Evolutionary conservation across 306 rosid genomes (phyloP).

Genomic region (Medicago arabica): DNA sequence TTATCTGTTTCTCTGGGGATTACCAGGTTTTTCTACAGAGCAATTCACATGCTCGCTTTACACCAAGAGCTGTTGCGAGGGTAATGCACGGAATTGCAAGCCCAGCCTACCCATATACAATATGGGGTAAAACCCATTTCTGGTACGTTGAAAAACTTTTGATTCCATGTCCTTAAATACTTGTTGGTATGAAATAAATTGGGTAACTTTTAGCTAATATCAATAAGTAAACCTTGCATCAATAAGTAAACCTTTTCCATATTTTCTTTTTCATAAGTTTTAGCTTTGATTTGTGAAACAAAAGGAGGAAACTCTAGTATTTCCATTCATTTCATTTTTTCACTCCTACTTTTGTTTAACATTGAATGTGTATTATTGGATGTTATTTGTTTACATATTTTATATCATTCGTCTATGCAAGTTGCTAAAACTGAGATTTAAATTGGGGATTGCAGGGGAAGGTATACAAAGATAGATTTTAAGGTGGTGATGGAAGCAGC

Average conservation of each 20-base stretch:
- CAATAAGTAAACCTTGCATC: constrained; percentile 13
- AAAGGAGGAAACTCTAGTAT: constrained; percentile 12
- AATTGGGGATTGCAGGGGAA: constrained; percentile 76
- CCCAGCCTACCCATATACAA: constrained; percentile 85
- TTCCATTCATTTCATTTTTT: constrained; percentile 12
- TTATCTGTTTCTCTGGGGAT: constrained; percentile 41
- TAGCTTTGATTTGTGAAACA: constrained; percentile 32
- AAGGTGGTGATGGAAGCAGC: constrained; percentile 85
- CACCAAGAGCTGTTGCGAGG: constrained; percentile 95
- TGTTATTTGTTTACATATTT: constrained; percentile 1
- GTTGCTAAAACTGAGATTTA: constrained; percentile 41
- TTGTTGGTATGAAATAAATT: constrained; percentile 17
- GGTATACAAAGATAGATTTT: constrained; percentile 73
- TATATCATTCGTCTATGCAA: constrained; percentile 20
- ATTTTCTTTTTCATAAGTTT: constrained; percentile 22
- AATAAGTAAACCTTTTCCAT: constrained; percentile 6
- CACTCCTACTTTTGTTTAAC: constrained; percentile 22
- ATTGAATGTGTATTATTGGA: constrained; percentile 1
- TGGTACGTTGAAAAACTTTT: constrained; percentile 57
- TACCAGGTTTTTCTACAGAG: constrained; percentile 83
- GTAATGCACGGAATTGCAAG: constrained; percentile 95
- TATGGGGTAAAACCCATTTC: constrained; percentile 90
- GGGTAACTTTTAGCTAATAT: constrained; percentile 3
- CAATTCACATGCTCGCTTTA: constrained; percentile 80
- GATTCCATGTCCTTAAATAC: neutral